Base-by-base conservation (phyloP, 176 grass and related monocot species). In the Cenchrus americanus region DNA sequence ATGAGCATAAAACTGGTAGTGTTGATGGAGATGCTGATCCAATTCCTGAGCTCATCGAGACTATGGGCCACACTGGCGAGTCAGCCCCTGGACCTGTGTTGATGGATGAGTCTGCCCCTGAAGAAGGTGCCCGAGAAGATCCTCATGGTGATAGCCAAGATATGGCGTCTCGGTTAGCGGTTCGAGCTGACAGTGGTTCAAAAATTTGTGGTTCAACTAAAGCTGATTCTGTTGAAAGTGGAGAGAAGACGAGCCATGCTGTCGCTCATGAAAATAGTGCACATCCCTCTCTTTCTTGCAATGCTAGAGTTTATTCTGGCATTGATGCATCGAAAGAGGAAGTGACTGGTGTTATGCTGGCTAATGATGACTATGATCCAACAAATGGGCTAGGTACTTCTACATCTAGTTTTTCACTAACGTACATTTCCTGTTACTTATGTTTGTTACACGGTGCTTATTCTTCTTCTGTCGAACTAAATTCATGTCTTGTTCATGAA, bases 221-320 rank as follows among this genome's bases (percentile, higher is more conserved):
- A 86, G 96, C 89, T 79, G 93, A 99, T 90, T 99, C 91, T 43
- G 89, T 90, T 47, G 93, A 96, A 75, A 96, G 96, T 84, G 86
- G 91, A 74, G 89, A 94, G 53, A 98, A 98, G 87, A 83, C 86
- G 69, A 92, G 93, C 66, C 91, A 84, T 71, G 88, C 80, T 17
- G 63, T 59, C 62, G 94, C 80, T 80, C 91, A 76, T 71, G 88
- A 91, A 63, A 91, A 86, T 71, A 93, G 89, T 54, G 78, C 87
- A 34, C 91, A 96, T 60, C 96, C 92, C 82, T 99, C 96, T 8
- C 93, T 96, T 85, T 99, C 96, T 88, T 96, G 93, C 85, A 99
- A 96, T 30, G 96, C 96, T 40, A 81, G 91, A 82, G 94, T 99
- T 75, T 89, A 92, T 92, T 99, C 96, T 58, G 84, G 69, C 50